These are phyloP conservation scores for Aquilaria agallochum DNA, from an alignment of 441 rosid genomes.

Conservation along the genomic window DNA sequence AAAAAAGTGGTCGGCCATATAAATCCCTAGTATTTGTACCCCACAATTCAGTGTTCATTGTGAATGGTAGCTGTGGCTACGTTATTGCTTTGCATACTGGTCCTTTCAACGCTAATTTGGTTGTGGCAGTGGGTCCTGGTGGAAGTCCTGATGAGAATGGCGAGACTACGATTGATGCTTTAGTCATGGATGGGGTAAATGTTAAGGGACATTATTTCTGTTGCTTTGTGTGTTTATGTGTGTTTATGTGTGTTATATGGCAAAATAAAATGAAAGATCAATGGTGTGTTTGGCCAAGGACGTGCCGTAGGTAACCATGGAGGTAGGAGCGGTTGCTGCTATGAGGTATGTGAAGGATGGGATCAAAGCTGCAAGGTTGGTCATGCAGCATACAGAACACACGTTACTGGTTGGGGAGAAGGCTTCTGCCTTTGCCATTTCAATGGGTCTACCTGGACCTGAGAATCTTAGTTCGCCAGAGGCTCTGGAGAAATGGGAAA, in stretches of 20 bases:
- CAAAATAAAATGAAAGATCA: slow-evolving; percentile 10
- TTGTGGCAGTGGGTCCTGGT: slow-evolving; percentile 61
- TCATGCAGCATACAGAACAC: slow-evolving; percentile 75
- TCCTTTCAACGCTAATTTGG: slow-evolving; percentile 3
- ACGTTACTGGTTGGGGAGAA: slow-evolving; percentile 81
- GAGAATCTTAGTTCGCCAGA: slow-evolving; percentile 74
- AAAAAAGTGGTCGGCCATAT: no score
- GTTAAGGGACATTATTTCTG: slow-evolving; percentile 7
- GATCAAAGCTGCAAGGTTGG: slow-evolving; percentile 78
- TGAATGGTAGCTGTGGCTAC: not conserved
- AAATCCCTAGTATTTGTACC: not conserved
- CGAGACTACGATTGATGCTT: slow-evolving; percentile 81
- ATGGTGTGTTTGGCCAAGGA: slow-evolving; percentile 38
- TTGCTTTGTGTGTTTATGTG: not conserved
- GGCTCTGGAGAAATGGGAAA: slow-evolving; percentile 70
- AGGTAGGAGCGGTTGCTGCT: slow-evolving; percentile 97
- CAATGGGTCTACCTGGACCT: slow-evolving; percentile 95
- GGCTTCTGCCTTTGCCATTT: slow-evolving; percentile 84
- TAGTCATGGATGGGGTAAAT: slow-evolving; percentile 82
- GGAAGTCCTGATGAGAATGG: slow-evolving; percentile 93
- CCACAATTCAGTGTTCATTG: not conserved
- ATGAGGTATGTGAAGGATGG: slow-evolving; percentile 94
- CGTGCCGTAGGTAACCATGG: slow-evolving; percentile 80
- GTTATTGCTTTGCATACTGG: no score
- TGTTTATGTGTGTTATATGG: not conserved